Evolutionary conservation across 2,329 filamentous ascomycete species (phyloP).

Genomic region (Pseudocercospora macadamiae): DNA sequence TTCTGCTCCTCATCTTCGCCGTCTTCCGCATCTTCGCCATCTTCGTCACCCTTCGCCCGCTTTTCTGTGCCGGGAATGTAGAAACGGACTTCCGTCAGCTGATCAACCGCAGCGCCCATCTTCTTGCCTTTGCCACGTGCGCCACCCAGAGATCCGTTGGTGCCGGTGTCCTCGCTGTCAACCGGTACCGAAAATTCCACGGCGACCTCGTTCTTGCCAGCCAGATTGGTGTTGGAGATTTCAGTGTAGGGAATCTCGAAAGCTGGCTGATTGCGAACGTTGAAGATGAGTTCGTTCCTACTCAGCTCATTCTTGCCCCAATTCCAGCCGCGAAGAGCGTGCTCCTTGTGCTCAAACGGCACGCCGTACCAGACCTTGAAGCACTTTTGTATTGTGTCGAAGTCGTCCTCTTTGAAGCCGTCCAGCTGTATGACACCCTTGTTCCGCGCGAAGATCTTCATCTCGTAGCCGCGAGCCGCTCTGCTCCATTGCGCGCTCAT

Average conservation of each 20-base stretch:
- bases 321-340: slow-evolving; percentile 95
- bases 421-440: slow-evolving; percentile 90
- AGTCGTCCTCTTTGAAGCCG: slow-evolving; percentile 92
- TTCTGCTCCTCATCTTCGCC: slow-evolving; percentile 77
- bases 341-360: slow-evolving; percentile 87
- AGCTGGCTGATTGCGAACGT: slow-evolving; percentile 91
- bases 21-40: slow-evolving; percentile 62
- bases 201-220: slow-evolving; percentile 95
- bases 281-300: slow-evolving; percentile 93
- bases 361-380: slow-evolving; percentile 99
- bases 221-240: slow-evolving; percentile 95
- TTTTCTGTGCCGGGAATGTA: slow-evolving; percentile 92
- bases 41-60: slow-evolving; percentile 69
- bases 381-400: slow-evolving; percentile 84
- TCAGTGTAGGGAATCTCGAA: slow-evolving; percentile 98
- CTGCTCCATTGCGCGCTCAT: slow-evolving; percentile 90
- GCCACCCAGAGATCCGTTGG: slow-evolving; percentile 73
- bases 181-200: slow-evolving; percentile 85
- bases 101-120: slow-evolving; percentile 83
- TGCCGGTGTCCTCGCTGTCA: slow-evolving; percentile 71
- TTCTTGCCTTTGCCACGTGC: slow-evolving; percentile 81
- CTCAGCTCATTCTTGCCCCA: slow-evolving; percentile 98
- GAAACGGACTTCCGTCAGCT: slow-evolving; percentile 97
- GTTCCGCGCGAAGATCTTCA: slow-evolving; percentile 85
- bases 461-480: slow-evolving; percentile 86